Conservation (phyloP, 306 rosid genomes). For the Prosopis cineraria region DNA sequence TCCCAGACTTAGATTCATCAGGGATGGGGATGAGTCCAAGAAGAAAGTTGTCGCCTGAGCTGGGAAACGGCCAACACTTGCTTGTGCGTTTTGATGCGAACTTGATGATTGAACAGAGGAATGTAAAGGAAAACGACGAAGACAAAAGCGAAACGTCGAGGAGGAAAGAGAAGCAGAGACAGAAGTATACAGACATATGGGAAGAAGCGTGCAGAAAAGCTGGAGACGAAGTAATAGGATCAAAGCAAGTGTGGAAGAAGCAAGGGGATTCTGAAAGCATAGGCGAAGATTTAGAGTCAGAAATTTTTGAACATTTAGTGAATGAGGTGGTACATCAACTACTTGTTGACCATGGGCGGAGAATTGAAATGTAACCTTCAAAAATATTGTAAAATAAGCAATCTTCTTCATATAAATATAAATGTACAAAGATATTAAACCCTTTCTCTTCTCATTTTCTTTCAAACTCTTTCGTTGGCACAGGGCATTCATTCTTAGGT, state of each 20-base stretch:
- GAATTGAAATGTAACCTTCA: background rate
- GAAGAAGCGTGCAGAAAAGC: conserved; percentile 53
- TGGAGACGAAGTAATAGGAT: conserved; percentile 52
- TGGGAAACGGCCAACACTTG: conserved; percentile 42
- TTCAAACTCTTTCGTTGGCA: too few relatives aligned
- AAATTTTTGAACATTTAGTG: conserved; percentile 56
- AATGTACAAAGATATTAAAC: conserved; percentile 21
- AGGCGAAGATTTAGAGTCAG: conserved; percentile 56
- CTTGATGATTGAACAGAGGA: conserved; percentile 47
- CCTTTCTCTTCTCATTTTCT: conserved; percentile 23
- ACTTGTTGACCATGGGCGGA: conserved; percentile 22
- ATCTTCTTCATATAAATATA: too few relatives aligned
- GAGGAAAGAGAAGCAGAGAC: conserved; percentile 39
- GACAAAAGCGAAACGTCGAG: conserved; percentile 33
- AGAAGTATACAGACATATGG: conserved; percentile 42
- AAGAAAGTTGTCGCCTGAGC: conserved; percentile 64
- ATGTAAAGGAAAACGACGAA: conserved; percentile 32
- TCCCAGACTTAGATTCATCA: conserved; percentile 44
- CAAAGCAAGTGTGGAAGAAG: conserved; percentile 48
- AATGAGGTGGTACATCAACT: conserved; percentile 66
- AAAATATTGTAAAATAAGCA: conserved; percentile 32
- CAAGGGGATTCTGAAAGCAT: conserved; percentile 44
- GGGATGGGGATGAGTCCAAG: conserved; percentile 43
- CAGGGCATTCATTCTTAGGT: too few relatives aligned
- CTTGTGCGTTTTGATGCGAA: conserved; percentile 40